Conservation (phyloP, 2,329 filamentous ascomycete species). For the Clarireedia monteithiana region DNA sequence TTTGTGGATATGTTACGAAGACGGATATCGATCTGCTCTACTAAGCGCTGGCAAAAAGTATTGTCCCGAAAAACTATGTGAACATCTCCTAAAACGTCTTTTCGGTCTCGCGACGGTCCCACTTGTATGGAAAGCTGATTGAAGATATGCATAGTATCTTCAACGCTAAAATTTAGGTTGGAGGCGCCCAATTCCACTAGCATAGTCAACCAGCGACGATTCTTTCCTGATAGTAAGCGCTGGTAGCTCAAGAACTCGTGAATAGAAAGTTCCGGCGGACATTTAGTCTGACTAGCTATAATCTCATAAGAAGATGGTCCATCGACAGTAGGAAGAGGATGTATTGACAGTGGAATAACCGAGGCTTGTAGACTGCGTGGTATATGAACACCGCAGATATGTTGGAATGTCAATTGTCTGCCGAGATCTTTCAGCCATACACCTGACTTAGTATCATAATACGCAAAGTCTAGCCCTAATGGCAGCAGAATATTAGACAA, state of each 20-base stretch:
- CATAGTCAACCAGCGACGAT: constrained; percentile 40
- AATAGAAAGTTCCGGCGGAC: constrained; percentile 37
- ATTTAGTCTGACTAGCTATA: constrained; percentile 38
- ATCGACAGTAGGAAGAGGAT: constrained; percentile 12
- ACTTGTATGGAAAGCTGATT: constrained; percentile 46
- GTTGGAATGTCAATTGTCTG: too few relatives aligned
- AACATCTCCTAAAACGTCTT: constrained; percentile 34
- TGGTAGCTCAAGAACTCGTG: constrained; percentile 43
- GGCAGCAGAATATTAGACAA: too few relatives aligned
- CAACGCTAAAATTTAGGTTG: constrained; percentile 52
- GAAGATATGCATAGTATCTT: constrained; percentile 38
- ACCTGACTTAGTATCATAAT: too few relatives aligned
- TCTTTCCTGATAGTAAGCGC: constrained; percentile 35
- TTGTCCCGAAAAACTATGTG: constrained; percentile 44
- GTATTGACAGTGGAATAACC: constrained; percentile 14
- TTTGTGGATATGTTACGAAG: constrained; percentile 42
- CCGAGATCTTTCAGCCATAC: too few relatives aligned
- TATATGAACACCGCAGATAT: too few relatives aligned
- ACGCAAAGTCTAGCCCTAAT: too few relatives aligned
- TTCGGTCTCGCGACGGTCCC: constrained; percentile 36
- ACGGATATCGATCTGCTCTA: constrained; percentile 39
- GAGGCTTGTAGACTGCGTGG: constrained; percentile 17
- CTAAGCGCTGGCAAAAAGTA: constrained; percentile 40
- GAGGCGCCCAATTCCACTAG: constrained; percentile 42
- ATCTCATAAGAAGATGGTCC: constrained; percentile 35